These are phyloP conservation scores for Tetrapisispora taiwanensis DNA, from an alignment of 805 yeast genomes.

Conservation along the genomic window DNA sequence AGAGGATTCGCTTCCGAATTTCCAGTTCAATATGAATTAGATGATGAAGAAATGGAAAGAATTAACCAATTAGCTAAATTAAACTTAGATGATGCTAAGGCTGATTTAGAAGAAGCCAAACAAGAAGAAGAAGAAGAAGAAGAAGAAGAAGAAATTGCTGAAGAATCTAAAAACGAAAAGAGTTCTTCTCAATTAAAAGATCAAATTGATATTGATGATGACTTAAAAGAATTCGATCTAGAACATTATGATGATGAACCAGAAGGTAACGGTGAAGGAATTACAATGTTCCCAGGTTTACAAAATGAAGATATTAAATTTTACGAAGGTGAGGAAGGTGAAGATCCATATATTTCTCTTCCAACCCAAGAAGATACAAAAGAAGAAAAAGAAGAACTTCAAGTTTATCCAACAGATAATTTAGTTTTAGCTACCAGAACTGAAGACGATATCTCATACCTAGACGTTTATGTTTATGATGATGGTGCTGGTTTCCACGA, in stretches of 20 bases:
- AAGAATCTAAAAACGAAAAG: background rate
- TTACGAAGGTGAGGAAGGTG: conserved; percentile 38
- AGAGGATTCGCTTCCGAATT: conserved; percentile 90
- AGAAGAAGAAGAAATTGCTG: conserved; percentile 8
- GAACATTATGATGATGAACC: conserved; percentile 65
- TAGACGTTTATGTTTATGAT: conserved; percentile 91
- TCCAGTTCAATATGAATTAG: conserved; percentile 78
- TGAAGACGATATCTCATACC: conserved; percentile 85
- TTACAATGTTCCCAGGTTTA: conserved; percentile 65
- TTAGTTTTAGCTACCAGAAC: conserved; percentile 86
- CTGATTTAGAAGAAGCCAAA: conserved; percentile 45
- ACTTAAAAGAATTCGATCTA: conserved; percentile 76
- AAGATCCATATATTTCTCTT: conserved; percentile 36
- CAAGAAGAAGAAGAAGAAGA: conserved; percentile 21
- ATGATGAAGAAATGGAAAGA: conserved; percentile 88
- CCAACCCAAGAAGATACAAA: conserved; percentile 45
- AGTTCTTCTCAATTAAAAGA: conserved; percentile 30
- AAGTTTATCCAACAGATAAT: conserved; percentile 83
- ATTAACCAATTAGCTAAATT: conserved; percentile 76
- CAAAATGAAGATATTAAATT: conserved; percentile 46
- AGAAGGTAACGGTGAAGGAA: conserved; percentile 46
- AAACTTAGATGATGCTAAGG: conserved; percentile 67
- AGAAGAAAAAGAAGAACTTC: conserved; percentile 77
- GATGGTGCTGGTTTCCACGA: conserved; percentile 82
- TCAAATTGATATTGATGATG: conserved; percentile 65